A percentile compares a stretch with the other conserved stretches of the same genome.
Evolutionary conservation across 306 rosid genomes (phyloP).

Genomic region (Castanospermum australe): DNA sequence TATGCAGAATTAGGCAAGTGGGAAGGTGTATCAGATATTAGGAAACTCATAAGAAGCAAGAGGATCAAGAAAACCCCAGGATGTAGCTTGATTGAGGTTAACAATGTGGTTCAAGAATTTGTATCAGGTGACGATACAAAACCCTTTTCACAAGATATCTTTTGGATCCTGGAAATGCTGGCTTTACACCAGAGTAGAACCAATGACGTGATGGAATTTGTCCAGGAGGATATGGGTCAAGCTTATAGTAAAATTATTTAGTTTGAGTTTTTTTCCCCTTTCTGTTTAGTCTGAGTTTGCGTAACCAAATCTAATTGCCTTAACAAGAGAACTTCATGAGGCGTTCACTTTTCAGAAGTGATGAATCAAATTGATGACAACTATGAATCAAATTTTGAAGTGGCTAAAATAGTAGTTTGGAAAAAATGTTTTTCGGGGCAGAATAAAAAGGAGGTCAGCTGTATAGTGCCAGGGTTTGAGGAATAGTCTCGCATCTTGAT

Average conservation of each 20-base stretch:
- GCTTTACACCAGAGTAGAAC: slow-evolving; percentile 32
- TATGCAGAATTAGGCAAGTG: slow-evolving; percentile 77
- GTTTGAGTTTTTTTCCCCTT: not conserved
- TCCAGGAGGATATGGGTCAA: not conserved
- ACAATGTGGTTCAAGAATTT: slow-evolving; percentile 62
- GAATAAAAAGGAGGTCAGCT: too few relatives aligned
- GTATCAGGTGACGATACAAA: slow-evolving; percentile 58
- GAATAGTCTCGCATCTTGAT: too few relatives aligned
- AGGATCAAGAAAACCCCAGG: slow-evolving; percentile 75
- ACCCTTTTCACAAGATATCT: slow-evolving; percentile 55
- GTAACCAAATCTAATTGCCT: not conserved
- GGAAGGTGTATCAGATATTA: slow-evolving; percentile 63
- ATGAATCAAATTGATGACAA: not conserved
- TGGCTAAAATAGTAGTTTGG: too few relatives aligned
- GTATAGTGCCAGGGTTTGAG: too few relatives aligned
- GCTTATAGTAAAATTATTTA: not conserved
- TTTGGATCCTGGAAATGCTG: slow-evolving; percentile 47
- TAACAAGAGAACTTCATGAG: not conserved
- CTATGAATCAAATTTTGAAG: slow-evolving; percentile 20
- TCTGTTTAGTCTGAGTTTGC: not conserved
- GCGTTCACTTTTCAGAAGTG: not conserved
- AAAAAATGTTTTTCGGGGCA: too few relatives aligned
- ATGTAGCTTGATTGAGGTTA: slow-evolving; percentile 67
- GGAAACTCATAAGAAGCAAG: slow-evolving; percentile 59
- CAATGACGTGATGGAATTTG: slow-evolving; percentile 30